Percentiles rank a stretch among this genome's conserved stretches.
Conservation (phyloP, 2,329 filamentous ascomycete genomes). For the Nothomitra cinnamomea region DNA sequence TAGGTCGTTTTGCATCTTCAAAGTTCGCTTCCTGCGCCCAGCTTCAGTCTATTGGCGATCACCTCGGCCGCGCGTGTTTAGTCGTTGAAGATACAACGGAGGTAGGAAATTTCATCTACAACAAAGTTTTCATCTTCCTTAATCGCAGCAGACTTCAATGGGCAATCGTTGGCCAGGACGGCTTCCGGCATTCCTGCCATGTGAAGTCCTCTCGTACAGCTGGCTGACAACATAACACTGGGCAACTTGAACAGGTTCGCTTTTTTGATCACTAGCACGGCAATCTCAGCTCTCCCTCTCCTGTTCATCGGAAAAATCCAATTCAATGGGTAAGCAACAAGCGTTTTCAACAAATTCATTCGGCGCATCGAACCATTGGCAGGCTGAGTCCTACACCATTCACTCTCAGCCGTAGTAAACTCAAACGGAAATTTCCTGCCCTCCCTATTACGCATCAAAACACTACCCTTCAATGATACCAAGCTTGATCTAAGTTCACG, state of each 20-base stretch:
- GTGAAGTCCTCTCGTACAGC: no score
- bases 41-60: not conserved
- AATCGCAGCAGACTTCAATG: not conserved
- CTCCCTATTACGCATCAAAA: no score
- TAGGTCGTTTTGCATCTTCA: not conserved
- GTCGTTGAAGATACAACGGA: not conserved
- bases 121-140: not conserved
- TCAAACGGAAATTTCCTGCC: no score
- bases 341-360: not conserved
- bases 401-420: not conserved
- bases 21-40: not conserved
- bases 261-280: not conserved
- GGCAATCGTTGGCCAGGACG: not conserved
- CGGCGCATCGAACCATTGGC: not conserved
- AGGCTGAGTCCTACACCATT: not conserved
- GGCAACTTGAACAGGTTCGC: not conserved
- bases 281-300: not conserved
- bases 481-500: no score
- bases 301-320: not conserved
- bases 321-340: conserved; percentile 1
- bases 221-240: no score
- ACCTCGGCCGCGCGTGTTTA: not conserved
- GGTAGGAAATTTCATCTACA: not conserved
- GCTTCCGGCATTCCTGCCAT: not conserved
- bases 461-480: no score